Base-by-base conservation (phyloP, 116 monocot genomes). In the Papilionanthe hybrid region DNA sequence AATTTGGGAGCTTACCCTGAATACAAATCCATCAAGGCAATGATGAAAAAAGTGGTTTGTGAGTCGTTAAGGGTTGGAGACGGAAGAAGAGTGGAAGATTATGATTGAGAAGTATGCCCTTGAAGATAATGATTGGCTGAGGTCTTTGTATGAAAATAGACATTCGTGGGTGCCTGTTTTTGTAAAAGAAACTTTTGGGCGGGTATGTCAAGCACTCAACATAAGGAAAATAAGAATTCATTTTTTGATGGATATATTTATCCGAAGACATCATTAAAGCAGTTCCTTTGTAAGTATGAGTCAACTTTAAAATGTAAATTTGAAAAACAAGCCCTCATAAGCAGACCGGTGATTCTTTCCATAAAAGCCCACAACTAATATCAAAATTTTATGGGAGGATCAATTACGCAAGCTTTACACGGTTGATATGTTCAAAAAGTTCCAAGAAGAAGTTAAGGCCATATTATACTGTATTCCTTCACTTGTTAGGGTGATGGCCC, bases 181-280 rank as follows among this genome's bases (percentile, higher is more conserved):
- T 71, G 81, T 87, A 42, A 87, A 76, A 75, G 87, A 81, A 45
- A 55, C 76, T 45, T 87, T 83, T 87, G 87, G 84, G 87, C 87
- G 7, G 87, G 84, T 5, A 78, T 87, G 84, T 84, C 81, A 67
- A 72, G 48, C 43, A 75, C 60, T 72, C 78, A 75, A n/a, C 78
- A 79, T 49, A 79, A 72, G 81, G 81, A 84, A 73, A 81, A 55
- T 28, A 77, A 72, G 50, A 57, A 23, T 75, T 84, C 81, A 30
- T 87, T 78, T 78, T 87, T 87, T 79, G 84, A 84, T 71, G 84
- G 87, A 48, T 77, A 56, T 67, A 78, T 87, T 41, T 79, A 67
- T 41, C 79, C 81, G 13, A 84, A 87, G 56, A 87, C 87, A 37
- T 79, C 84, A 17, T 27, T 84, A 57, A 84, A 87, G 75, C 83